Conservation (phyloP, 345 rosid species). For the Isatis tinctoria region DNA sequence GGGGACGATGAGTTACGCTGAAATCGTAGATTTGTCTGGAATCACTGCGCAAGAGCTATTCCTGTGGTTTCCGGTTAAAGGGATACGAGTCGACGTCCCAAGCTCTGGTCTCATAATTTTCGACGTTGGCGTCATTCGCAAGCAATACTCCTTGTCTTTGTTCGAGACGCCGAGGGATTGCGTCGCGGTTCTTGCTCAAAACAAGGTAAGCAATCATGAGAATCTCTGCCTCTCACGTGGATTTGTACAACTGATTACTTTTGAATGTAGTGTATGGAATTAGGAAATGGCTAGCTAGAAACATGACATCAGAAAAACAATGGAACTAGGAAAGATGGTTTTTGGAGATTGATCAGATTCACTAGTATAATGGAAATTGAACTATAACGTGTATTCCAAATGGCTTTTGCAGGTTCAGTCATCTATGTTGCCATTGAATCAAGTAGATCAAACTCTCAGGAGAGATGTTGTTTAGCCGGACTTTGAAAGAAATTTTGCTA, state of each 20-base stretch:
- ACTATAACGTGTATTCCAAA: not conserved
- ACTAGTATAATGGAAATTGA: no score
- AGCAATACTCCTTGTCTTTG: slow-evolving; percentile 79
- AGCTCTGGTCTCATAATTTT: slow-evolving; percentile 83
- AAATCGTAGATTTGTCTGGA: slow-evolving; percentile 64
- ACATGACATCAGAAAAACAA: no score
- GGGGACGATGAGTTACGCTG: slow-evolving; percentile 62
- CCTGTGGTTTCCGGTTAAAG: slow-evolving; percentile 85
- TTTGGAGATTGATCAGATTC: no score
- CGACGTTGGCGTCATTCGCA: slow-evolving; percentile 74
- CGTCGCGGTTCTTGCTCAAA: slow-evolving; percentile 32
- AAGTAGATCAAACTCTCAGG: slow-evolving; percentile 11
- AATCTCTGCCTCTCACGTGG: no score
- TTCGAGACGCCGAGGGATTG: slow-evolving; percentile 87
- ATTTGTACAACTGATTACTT: no score
- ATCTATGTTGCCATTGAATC: slow-evolving; percentile 22
- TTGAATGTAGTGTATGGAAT: no score
- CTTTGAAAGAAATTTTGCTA: slow-evolving; percentile 8
- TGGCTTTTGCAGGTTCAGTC: slow-evolving; percentile 9
- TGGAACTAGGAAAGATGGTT: no score
- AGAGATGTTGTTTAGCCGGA: slow-evolving; percentile 9
- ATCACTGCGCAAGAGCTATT: slow-evolving; percentile 75
- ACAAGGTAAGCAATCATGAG: not conserved
- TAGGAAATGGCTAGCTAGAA: no score
- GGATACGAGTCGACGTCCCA: slow-evolving; percentile 76